Conservation (phyloP, 352 stramenopile genomes). For the Globisporangium parvum region DNA sequence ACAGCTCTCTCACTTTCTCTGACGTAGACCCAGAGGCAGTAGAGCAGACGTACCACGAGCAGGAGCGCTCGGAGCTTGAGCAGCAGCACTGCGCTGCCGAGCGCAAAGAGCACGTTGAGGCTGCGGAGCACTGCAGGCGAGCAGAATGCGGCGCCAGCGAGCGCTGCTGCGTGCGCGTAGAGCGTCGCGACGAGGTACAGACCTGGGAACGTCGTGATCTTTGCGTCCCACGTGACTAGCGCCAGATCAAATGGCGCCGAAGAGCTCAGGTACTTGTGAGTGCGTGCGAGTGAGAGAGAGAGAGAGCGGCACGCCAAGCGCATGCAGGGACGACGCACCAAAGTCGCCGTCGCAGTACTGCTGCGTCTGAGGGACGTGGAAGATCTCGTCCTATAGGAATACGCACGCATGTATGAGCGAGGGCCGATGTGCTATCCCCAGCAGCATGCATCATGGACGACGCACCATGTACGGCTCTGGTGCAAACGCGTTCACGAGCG, state of each 20-base stretch:
- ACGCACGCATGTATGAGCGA: too few relatives aligned
- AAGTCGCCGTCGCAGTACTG: constrained; percentile 74
- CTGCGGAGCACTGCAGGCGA: constrained; percentile 55
- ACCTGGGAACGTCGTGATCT: constrained; percentile 91
- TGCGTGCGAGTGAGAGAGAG: too few relatives aligned
- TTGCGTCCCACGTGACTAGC: constrained; percentile 81
- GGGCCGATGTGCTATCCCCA: too few relatives aligned
- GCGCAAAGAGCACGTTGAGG: constrained; percentile 77
- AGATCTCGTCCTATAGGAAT: constrained; percentile 82
- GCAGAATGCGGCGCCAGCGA: constrained; percentile 32
- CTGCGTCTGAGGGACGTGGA: constrained; percentile 76
- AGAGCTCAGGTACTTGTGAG: too few relatives aligned
- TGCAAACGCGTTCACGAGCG: constrained; percentile 30
- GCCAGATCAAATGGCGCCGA: too few relatives aligned
- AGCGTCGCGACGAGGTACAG: constrained; percentile 68
- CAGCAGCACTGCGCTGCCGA: constrained; percentile 49
- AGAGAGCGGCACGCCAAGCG: background rate
- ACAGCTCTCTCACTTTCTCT: too few relatives aligned
- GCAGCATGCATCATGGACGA: background rate
- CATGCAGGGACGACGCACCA: constrained; percentile 20
- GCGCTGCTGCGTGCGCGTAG: constrained; percentile 22
- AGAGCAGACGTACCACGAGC: constrained; percentile 18
- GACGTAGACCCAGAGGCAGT: too few relatives aligned
- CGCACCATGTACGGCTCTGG: constrained; percentile 66
- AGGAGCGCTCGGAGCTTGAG: constrained; percentile 38